Evolutionary conservation across 257 asterid species (phyloP), one percentile per base, ranked within the genome.

Genomic region (Sherardia arvensis): DNA sequence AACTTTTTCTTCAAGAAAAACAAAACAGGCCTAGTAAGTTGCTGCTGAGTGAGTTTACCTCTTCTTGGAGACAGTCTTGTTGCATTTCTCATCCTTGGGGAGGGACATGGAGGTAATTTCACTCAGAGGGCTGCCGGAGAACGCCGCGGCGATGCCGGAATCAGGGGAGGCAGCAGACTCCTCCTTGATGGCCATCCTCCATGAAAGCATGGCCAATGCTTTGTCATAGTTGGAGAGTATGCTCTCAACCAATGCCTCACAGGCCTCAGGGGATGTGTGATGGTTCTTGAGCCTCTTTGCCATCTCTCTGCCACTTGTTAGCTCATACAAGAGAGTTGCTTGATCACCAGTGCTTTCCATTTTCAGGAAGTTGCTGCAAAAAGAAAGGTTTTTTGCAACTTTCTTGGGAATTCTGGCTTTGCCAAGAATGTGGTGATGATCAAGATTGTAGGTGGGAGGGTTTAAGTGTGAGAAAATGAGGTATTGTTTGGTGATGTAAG

Each of bases 291-390:
- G 78, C 80, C 83, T 81, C 33, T 76, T 80, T 34, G 96, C 92
- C n/a, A 80, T 73, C 53, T 86, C 87, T 72, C 64, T 81, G 40
- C 98, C 98, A 68, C 83, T 84, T 26, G 73, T 83, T 28, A 91
- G 68, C 69, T 84, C 86, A 51, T 32, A 84, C 66, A 8, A 83
- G 75, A 32, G 14, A 69, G 18, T 49, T 49, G 25, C 72, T 62
- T 66, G 71, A 66, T 77, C 84, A 22, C 18, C 54, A 30, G 21
- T 59, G 69, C 70, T 79, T 15, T 65, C 58, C 29, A 27, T 56
- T 56, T 56, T 36, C 11, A 9, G 32, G 4, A 59, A 48, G 3
- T 12, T 38, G 30, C 8, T 4, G 30, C 21, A 55, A 55, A 55
- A 17, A 22, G 56, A 58, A 10, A 38, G 47, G 12, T 10, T 38